Evolutionary conservation across 495 filamentous ascomycete genomes (phyloP), one percentile per base, ranked within the genome.

Genomic region (Aspergillus saccharolyticus): DNA sequence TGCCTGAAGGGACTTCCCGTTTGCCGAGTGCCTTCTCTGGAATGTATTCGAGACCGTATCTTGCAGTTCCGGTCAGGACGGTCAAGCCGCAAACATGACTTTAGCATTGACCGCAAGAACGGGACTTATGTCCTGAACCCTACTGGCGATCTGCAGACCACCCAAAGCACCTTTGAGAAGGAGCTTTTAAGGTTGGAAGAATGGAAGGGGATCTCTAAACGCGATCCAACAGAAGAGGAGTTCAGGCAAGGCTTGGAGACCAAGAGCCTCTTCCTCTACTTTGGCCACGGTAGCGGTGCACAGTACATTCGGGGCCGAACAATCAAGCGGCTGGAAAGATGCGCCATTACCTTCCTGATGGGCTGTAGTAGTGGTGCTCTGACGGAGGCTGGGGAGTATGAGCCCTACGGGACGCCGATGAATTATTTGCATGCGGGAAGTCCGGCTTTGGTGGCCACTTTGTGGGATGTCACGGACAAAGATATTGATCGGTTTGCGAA

Each of bases 401-500:
- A 96, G 66, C 87, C 89, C 1, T 87, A 89, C 62, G 94, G 94
- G 0, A 90, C 89, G 33, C 87, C 89, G n/a, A 83, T 91, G 70
- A 89, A 89, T 58, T 97, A 97, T 71, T 83, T 97, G 71, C 81
- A 91, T 39, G 90, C 90, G 0, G 93, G 92, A 7, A 83, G 80
- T 52, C 86, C 89, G 3, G 90, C 92, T 10, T 78, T 97, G 17
- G 84, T 97, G 0, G 93, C 89, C 19, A 96, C 89, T 4, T 77
- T 98, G 39, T 98, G 94, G 94, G 94, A 98, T 70, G 94, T 98
- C 19, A 98, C 95, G 14, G 94, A 98, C 63, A 87, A 88, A 61
- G 94, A 98, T 67, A 94, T 96, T 63, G 94, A 98, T 75, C 86
- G 91, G 39, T 96, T 97, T 67, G 85, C 90, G 0, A 83, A 83